Evolutionary conservation across 139 green algal species (phyloP).

Genomic region (Coelastrella sp.): DNA sequence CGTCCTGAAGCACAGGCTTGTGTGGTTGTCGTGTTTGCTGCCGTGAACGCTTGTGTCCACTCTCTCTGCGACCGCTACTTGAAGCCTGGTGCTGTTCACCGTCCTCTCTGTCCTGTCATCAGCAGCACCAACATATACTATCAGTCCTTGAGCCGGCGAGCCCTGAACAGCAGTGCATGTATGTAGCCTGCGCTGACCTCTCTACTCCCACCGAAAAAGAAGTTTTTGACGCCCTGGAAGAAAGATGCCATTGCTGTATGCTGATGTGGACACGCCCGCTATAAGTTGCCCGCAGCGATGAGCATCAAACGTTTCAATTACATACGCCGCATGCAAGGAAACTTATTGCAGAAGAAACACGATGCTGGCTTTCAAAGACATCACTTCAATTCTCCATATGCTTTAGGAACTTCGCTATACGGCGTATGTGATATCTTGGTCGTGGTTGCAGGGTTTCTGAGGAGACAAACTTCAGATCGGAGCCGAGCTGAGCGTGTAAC

Average conservation of each 20-base stretch:
- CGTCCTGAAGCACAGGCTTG: slow-evolving; percentile 16
- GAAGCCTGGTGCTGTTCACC: neutral
- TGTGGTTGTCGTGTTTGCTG: neutral
- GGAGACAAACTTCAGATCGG: no score
- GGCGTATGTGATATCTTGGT: no score
- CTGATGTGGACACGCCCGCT: neutral
- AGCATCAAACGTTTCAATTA: neutral
- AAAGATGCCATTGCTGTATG: slow-evolving; percentile 31
- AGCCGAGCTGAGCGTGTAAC: no score
- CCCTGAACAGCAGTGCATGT: no score
- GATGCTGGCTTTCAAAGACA: no score
- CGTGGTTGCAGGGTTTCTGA: no score
- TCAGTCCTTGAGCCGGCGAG: no score
- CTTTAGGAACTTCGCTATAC: no score
- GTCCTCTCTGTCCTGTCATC: neutral
- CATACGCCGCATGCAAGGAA: no score
- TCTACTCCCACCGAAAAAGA: neutral
- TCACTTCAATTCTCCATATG: no score
- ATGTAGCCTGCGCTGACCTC: neutral
- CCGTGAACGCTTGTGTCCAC: slow-evolving; percentile 13
- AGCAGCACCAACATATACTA: neutral
- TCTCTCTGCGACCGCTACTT: neutral
- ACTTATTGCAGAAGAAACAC: no score
- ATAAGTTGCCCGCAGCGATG: neutral
- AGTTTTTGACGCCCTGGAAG: slow-evolving; percentile 22